Evolutionary conservation across 176 grass and related monocot genomes (phyloP).

Genomic region (Carex littledalei): DNA sequence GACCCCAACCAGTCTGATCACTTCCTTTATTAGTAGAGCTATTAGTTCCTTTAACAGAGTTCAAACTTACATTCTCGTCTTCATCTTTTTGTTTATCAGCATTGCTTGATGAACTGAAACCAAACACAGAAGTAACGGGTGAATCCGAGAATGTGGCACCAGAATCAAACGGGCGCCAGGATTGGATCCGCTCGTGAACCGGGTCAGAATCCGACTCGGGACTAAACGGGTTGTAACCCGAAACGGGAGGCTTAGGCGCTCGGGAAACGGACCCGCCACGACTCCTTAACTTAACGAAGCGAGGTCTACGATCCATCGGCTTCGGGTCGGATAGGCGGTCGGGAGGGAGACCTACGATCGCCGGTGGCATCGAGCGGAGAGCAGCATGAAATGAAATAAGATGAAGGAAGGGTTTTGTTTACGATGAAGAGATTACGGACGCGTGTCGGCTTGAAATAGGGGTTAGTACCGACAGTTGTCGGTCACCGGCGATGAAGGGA

Average conservation of each 20-base stretch:
- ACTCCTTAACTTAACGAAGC: conserved; percentile 5
- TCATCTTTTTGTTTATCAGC: neutral
- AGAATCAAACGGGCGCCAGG: conserved; percentile 9
- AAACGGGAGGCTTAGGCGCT: neutral
- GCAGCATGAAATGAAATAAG: neutral
- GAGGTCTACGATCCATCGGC: conserved; percentile 21
- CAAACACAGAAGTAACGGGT: neutral
- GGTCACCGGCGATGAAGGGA: neutral
- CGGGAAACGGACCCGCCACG: neutral
- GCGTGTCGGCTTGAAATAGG: neutral
- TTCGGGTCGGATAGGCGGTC: neutral
- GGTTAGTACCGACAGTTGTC: neutral
- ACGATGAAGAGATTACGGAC: neutral
- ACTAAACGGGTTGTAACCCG: conserved; percentile 3
- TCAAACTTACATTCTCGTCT: neutral
- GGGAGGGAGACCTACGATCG: conserved; percentile 6
- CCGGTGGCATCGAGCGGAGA: conserved; percentile 19
- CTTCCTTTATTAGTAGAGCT: neutral
- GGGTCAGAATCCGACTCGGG: neutral
- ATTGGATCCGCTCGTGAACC: conserved; percentile 1
- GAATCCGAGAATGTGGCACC: neutral
- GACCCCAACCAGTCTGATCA: neutral
- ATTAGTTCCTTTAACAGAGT: neutral
- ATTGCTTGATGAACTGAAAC: conserved; percentile 10
- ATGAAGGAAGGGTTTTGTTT: neutral